Conservation (phyloP, 139 green algal genomes). For the Chlamydomonas sp. region DNA sequence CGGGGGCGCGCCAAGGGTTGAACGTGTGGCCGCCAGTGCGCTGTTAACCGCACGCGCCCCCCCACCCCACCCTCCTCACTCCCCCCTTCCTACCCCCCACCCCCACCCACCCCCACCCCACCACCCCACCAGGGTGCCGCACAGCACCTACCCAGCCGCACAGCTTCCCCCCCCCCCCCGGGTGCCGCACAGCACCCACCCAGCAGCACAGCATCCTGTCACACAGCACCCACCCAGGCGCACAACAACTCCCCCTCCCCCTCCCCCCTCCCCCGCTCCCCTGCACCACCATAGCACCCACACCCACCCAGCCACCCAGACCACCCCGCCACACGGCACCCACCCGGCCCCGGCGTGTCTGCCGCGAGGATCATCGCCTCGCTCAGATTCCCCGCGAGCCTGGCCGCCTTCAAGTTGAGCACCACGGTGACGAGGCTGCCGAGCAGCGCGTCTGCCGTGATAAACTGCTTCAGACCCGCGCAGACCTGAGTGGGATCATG, state of each 20-base stretch:
- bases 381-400: conserved; percentile 39
- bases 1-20: too few relatives aligned
- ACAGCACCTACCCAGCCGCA: neutral
- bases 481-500: too few relatives aligned
- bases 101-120: too few relatives aligned
- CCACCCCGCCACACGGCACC: neutral
- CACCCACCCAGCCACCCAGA: neutral
- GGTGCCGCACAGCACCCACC: neutral
- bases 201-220: neutral
- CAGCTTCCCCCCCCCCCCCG: neutral
- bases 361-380: conserved; percentile 58
- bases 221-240: neutral
- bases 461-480: conserved; percentile 35
- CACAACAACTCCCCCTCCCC: neutral
- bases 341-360: neutral
- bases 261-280: too few relatives aligned
- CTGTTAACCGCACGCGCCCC: neutral
- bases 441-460: conserved; percentile 27
- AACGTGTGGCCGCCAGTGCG: too few relatives aligned
- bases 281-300: neutral
- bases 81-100: neutral
- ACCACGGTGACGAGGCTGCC: conserved; percentile 33
- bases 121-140: neutral
- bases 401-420: conserved; percentile 57
- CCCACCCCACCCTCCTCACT: neutral